Evolutionary conservation across 2,329 filamentous ascomycete genomes (phyloP).

Genomic region (Graphium sp.): DNA sequence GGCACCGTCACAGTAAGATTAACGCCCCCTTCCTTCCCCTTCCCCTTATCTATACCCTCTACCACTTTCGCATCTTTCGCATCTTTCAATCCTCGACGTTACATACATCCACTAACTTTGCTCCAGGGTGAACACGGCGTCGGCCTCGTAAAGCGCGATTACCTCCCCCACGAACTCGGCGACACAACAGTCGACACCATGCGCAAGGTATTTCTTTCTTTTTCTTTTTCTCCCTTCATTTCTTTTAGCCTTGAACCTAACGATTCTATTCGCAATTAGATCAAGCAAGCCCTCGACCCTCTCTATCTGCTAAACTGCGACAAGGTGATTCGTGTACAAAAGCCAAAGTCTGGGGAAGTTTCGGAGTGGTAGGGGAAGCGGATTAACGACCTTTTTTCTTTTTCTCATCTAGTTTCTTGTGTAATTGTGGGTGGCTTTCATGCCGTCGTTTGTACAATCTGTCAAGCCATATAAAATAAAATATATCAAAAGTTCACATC

Average conservation of each 20-base stretch:
- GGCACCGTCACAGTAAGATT: conserved; percentile 55
- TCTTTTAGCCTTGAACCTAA: conserved; percentile 1
- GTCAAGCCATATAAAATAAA: too few species aligned
- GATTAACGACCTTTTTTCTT: conserved; percentile 1
- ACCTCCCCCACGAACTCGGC: conserved; percentile 63
- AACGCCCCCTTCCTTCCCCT: not conserved
- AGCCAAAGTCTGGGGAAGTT: conserved; percentile 22
- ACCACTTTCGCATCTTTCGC: not conserved
- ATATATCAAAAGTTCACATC: too few species aligned
- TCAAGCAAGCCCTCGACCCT: conserved; percentile 69
- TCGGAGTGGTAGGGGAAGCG: conserved; percentile 20
- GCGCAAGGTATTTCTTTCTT: conserved; percentile 41
- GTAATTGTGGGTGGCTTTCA: too few species aligned
- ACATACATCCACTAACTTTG: conserved; percentile 6
- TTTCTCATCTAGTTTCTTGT: too few species aligned
- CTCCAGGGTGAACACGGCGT: conserved; percentile 62
- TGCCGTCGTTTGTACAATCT: too few species aligned
- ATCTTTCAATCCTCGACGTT: too few species aligned
- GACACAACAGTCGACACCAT: conserved; percentile 62
- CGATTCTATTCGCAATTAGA: conserved; percentile 20
- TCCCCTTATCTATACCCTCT: too few species aligned
- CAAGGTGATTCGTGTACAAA: conserved; percentile 48
- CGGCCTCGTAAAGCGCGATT: conserved; percentile 71
- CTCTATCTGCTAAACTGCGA: conserved; percentile 53
- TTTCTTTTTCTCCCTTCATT: not conserved